Evolutionary conservation across 768 basidiomycete genomes (phyloP).

Genomic region (Suillus luteus): DNA sequence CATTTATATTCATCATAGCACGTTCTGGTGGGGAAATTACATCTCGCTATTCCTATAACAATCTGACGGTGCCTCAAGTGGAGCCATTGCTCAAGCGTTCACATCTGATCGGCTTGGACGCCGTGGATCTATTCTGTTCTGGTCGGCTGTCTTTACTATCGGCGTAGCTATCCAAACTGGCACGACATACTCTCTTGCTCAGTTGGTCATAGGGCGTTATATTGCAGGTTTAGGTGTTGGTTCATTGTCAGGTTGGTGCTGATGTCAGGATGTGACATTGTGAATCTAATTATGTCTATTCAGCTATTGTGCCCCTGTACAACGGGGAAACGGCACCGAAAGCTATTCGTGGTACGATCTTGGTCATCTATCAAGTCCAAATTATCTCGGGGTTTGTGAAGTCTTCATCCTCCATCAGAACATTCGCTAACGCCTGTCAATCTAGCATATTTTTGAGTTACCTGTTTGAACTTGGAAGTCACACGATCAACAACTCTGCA

Average conservation of each 20-base stretch:
- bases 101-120: constrained; percentile 75
- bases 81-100: constrained; percentile 70
- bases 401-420: neutral
- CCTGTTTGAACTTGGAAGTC: constrained; percentile 67
- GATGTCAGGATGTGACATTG: neutral
- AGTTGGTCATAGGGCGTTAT: constrained; percentile 73
- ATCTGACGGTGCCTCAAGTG: constrained; percentile 37
- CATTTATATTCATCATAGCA: constrained; percentile 30
- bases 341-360: constrained; percentile 66
- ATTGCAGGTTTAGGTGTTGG: constrained; percentile 80
- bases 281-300: constrained; percentile 11
- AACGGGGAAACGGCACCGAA: constrained; percentile 82
- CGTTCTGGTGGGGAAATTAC: constrained; percentile 47
- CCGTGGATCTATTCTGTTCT: constrained; percentile 72
- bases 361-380: constrained; percentile 78
- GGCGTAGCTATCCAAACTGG: constrained; percentile 73
- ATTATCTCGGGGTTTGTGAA: constrained; percentile 64
- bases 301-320: constrained; percentile 66
- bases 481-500: constrained; percentile 53
- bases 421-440: neutral
- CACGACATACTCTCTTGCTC: constrained; percentile 57
- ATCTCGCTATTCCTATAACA: neutral
- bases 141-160: constrained; percentile 71
- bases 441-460: constrained; percentile 72
- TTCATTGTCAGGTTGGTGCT: constrained; percentile 61